phyloP scores from a whole-genome alignment of 768 basidiomycete species.

The Russula virescens region DNA sequence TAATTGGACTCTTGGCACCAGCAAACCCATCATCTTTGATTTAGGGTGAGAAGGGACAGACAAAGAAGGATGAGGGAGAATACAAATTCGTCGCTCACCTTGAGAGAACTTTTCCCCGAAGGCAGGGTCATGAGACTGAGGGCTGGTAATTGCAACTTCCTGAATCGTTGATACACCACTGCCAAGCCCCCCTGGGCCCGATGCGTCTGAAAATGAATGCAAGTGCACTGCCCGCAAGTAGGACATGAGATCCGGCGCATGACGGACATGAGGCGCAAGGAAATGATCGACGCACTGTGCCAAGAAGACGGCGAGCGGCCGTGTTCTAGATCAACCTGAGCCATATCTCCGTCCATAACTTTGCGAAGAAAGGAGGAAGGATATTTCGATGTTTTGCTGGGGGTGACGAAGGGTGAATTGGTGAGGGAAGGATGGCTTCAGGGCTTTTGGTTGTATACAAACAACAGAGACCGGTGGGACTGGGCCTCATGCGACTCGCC shows the following conservation, averaged over 20 bases:
- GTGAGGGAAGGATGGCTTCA: too few species aligned
- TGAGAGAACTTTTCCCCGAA: conserved; percentile 2
- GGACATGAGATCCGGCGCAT: background rate
- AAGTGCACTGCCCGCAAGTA: background rate
- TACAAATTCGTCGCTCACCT: background rate
- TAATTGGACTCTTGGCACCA: background rate
- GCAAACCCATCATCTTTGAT: background rate
- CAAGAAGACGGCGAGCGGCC: background rate
- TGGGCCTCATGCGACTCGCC: background rate
- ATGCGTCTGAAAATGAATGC: too few species aligned
- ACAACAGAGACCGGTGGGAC: background rate
- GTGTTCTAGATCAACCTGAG: background rate
- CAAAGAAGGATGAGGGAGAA: too few species aligned
- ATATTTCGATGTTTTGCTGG: too few species aligned
- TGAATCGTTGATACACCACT: background rate
- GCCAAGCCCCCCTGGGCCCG: background rate
- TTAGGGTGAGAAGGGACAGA: background rate
- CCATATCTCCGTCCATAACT: background rate
- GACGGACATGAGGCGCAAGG: too few species aligned
- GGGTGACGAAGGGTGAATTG: too few species aligned
- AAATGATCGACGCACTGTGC: conserved; percentile 1
- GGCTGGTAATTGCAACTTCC: too few species aligned
- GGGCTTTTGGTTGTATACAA: too few species aligned
- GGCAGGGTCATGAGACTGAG: background rate
- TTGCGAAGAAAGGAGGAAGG: too few species aligned